These are phyloP conservation scores for Debaryomyces fabryi DNA, from an alignment of 1,139 yeast genomes.

Conservation along the genomic window DNA sequence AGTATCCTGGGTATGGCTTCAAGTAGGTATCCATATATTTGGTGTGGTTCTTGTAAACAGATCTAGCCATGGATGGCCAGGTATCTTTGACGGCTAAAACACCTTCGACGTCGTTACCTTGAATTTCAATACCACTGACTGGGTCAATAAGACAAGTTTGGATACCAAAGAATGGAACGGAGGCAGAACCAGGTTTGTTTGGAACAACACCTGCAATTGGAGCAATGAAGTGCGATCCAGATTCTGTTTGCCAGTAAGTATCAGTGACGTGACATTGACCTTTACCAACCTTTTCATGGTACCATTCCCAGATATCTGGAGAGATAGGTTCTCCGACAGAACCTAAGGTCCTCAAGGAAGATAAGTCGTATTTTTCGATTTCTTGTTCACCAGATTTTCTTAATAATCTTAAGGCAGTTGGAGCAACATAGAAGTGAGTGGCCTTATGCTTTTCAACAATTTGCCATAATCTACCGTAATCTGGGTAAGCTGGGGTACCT, in stretches of 20 bases:
- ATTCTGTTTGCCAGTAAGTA: conserved; percentile 99
- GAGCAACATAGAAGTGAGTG: conserved; percentile 97
- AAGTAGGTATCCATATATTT: conserved; percentile 92
- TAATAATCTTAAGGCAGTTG: conserved; percentile 93
- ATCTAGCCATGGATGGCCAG: conserved; percentile 99
- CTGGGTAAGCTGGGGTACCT: conserved; percentile 98
- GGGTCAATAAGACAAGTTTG: conserved; percentile 92
- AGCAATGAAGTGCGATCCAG: conserved; percentile 94
- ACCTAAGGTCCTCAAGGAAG: conserved; percentile 92
- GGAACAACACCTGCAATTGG: conserved; percentile 95
- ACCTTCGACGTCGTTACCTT: conserved; percentile 94
- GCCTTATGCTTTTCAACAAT: conserved; percentile 91
- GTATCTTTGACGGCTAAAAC: conserved; percentile 85
- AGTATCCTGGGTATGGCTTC: conserved; percentile 94
- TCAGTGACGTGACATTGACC: conserved; percentile 85
- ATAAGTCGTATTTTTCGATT: conserved; percentile 81
- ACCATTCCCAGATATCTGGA: conserved; percentile 99
- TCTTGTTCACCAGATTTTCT: conserved; percentile 91
- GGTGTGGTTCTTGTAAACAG: conserved; percentile 89
- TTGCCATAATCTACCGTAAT: conserved; percentile 96
- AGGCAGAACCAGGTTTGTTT: conserved; percentile 96
- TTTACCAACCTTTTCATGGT: conserved; percentile 88
- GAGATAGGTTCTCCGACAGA: conserved; percentile 99
- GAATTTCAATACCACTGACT: conserved; percentile 77
- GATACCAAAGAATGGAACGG: conserved; percentile 95